These are phyloP conservation scores for Beauveria brongniartii DNA, from an alignment of 2,329 filamentous ascomycete species.

Conservation along the genomic window DNA sequence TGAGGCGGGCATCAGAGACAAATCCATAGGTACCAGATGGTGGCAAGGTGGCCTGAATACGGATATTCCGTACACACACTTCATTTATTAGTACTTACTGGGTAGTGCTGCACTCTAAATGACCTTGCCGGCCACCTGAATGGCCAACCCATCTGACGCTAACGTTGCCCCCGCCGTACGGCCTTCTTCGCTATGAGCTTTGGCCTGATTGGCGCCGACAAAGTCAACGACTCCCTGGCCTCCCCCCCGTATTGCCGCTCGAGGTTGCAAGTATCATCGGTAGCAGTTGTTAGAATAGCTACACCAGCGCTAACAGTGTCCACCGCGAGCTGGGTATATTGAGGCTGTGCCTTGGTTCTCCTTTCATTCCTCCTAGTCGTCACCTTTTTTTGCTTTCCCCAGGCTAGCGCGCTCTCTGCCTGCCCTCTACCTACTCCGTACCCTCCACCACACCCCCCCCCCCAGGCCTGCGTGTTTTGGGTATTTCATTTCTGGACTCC, in stretches of 20 bases:
- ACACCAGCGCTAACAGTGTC: not conserved
- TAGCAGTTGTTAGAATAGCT: not conserved
- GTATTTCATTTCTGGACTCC: constrained; percentile 6
- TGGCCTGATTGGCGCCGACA: no score
- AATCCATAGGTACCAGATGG: no score
- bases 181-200: no score
- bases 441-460: not conserved
- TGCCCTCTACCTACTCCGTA: not conserved
- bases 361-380: not conserved
- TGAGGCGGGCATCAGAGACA: not conserved
- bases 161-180: no score
- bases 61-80: no score
- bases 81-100: no score
- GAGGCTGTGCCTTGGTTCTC: constrained; percentile 4
- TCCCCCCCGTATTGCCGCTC: not conserved
- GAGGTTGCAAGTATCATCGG: not conserved
- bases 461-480: not conserved
- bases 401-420: not conserved
- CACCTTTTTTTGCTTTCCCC: no score
- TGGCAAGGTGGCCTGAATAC: no score
- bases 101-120: no score
- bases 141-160: no score
- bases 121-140: no score
- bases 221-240: no score
- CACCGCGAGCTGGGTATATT: not conserved